Evolutionary conservation across 1,139 yeast species (phyloP).

Genomic region (Nakaseomyces uthaithaninus): DNA sequence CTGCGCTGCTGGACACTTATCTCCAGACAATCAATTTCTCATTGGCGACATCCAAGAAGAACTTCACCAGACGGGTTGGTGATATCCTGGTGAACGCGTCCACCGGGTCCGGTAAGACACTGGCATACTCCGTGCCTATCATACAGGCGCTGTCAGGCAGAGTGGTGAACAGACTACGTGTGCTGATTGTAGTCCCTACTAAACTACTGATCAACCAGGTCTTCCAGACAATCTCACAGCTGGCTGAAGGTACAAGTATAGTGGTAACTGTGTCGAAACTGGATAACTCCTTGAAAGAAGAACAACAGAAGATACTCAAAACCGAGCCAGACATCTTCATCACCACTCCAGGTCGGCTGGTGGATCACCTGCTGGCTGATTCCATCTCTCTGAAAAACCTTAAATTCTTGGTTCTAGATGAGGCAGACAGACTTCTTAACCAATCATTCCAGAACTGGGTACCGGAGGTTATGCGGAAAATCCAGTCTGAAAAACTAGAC

Average conservation of each 20-base stretch:
- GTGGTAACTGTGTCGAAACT: conserved; percentile 49
- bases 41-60: conserved; percentile 19
- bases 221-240: conserved; percentile 47
- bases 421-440: conserved; percentile 84
- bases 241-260: conserved; percentile 62
- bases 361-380: conserved; percentile 61
- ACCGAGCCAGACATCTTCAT: conserved; percentile 72
- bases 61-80: conserved; percentile 42
- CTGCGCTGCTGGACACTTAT: conserved; percentile 24
- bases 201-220: conserved; percentile 83
- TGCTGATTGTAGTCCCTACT: conserved; percentile 81
- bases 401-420: conserved; percentile 76
- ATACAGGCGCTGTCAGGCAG: conserved; percentile 58
- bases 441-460: conserved; percentile 96
- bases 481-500: conserved; percentile 29
- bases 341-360: conserved; percentile 89
- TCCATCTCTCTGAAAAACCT: conserved; percentile 41
- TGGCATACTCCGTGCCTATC: conserved; percentile 82
- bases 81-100: conserved; percentile 87
- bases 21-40: conserved; percentile 25
- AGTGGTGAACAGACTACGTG: conserved; percentile 65
- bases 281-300: conserved; percentile 61
- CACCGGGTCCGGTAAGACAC: conserved; percentile 94
- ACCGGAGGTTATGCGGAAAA: conserved; percentile 46
- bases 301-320: conserved; percentile 41